Evolutionary conservation across 2,329 filamentous ascomycete genomes (phyloP).

Genomic region (Fusarium sp.): DNA sequence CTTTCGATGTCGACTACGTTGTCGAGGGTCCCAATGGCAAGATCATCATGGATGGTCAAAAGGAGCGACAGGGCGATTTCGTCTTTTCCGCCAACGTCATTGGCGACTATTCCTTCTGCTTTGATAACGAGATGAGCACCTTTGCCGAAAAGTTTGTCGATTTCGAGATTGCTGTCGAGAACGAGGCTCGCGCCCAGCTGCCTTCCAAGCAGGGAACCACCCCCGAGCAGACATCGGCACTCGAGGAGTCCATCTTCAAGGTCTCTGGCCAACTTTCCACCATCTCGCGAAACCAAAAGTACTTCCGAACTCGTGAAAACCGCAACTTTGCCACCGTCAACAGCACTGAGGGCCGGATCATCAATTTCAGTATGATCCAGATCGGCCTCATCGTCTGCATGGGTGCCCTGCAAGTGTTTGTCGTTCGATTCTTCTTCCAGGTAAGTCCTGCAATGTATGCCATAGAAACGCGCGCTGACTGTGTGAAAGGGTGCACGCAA

Average conservation of each 20-base stretch:
- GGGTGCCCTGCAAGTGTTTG: conserved; percentile 95
- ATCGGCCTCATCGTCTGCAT: conserved; percentile 90
- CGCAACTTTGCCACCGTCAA: conserved; percentile 97
- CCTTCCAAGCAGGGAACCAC: conserved; percentile 89
- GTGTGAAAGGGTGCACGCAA: conserved; percentile 68
- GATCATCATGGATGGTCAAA: conserved; percentile 83
- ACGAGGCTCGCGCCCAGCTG: conserved; percentile 82
- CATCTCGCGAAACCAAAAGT: conserved; percentile 97
- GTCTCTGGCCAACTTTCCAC: conserved; percentile 92
- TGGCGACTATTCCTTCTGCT: conserved; percentile 97
- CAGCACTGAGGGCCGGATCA: conserved; percentile 94
- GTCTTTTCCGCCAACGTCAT: conserved; percentile 91
- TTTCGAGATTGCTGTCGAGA: conserved; percentile 97
- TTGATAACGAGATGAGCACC: conserved; percentile 98
- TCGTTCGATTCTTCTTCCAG: conserved; percentile 99
- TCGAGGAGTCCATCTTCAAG: conserved; percentile 96
- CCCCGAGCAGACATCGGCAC: conserved; percentile 84
- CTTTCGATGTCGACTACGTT: conserved; percentile 94
- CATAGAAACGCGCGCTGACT: conserved; percentile 12
- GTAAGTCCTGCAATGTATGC: conserved; percentile 51
- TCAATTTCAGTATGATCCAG: conserved; percentile 97
- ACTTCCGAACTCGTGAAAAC: conserved; percentile 99
- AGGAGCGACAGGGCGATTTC: conserved; percentile 95
- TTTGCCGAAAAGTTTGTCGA: conserved; percentile 98
- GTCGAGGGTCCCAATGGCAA: conserved; percentile 85